phyloP scores from a whole-genome alignment of 1,284 basidiomycete genomes.

The Athelia sp. region DNA sequence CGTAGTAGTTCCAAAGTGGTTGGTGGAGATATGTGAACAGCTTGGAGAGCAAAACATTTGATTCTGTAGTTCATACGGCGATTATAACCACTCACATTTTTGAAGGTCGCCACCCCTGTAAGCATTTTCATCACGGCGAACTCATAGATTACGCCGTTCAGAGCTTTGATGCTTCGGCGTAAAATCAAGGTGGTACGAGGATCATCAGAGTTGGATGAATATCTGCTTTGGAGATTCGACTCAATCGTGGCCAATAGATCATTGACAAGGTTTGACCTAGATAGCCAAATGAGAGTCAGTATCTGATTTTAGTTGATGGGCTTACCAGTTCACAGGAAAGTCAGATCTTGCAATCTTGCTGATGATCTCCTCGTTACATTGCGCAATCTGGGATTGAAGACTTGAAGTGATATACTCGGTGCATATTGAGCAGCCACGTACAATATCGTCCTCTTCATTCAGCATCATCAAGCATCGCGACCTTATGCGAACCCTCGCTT shows the following conservation, averaged over 20 bases:
- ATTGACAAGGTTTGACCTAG: conserved; percentile 59
- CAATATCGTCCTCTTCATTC: conserved; percentile 70
- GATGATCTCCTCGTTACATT: conserved; percentile 67
- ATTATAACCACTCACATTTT: conserved; percentile 32
- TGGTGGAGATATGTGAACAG: conserved; percentile 49
- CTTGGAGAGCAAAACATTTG: conserved; percentile 26
- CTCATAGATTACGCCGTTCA: conserved; percentile 66
- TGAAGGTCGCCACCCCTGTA: conserved; percentile 60
- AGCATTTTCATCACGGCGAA: conserved; percentile 64
- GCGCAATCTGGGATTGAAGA: conserved; percentile 49
- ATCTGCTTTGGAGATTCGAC: conserved; percentile 43
- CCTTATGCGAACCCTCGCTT: conserved; percentile 57
- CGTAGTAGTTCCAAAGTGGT: conserved; percentile 55
- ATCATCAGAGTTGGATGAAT: conserved; percentile 34
- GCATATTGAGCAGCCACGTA: conserved; percentile 24
- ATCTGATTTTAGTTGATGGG: conserved; percentile 10
- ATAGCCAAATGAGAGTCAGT: conserved; percentile 2
- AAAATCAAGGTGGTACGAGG: conserved; percentile 46
- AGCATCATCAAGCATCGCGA: conserved; percentile 57
- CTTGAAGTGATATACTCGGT: conserved; percentile 6
- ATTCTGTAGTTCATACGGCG: conserved; percentile 4
- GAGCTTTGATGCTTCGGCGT: conserved; percentile 52
- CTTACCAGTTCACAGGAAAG: conserved; percentile 63
- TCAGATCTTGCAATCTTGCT: conserved; percentile 70
- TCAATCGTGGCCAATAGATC: conserved; percentile 55